Percentiles rank a stretch among this genome's conserved stretches.
Evolutionary conservation across 2,329 filamentous ascomycete species (phyloP).

Genomic region (Calonectria crousiana): DNA sequence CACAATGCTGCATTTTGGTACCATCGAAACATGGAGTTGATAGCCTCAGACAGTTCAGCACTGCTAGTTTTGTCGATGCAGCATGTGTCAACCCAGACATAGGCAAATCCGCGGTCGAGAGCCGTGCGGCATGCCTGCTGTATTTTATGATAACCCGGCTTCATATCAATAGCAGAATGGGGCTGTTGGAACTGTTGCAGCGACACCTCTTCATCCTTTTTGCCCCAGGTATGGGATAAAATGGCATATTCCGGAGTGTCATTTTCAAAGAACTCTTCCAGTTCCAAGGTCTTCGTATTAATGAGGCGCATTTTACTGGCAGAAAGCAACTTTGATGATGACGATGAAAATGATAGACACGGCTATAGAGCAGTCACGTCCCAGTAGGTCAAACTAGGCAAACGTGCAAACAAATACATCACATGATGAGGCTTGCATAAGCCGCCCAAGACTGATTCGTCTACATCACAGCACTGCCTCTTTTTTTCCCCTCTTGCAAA

Average conservation of each 20-base stretch:
- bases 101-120: too few species aligned
- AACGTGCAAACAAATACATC: not conserved
- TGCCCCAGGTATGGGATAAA: conserved; percentile 4
- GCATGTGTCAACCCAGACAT: conserved; percentile 8
- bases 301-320: not conserved
- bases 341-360: not conserved
- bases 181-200: not conserved
- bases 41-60: conserved; percentile 1
- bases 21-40: conserved; percentile 19
- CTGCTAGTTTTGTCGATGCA: conserved; percentile 13
- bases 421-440: not conserved
- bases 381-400: not conserved
- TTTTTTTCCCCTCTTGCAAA: not conserved
- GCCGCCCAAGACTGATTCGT: not conserved
- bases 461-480: not conserved
- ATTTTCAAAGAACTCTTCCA: not conserved
- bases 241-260: not conserved
- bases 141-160: not conserved
- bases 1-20: not conserved
- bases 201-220: not conserved
- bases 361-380: too few species aligned
- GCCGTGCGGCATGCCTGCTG: not conserved
- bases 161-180: not conserved
- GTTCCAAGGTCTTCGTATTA: not conserved
- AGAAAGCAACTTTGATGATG: not conserved